Conservation (phyloP, 1,284 basidiomycete genomes). For the Cryptococcus hybrid region DNA sequence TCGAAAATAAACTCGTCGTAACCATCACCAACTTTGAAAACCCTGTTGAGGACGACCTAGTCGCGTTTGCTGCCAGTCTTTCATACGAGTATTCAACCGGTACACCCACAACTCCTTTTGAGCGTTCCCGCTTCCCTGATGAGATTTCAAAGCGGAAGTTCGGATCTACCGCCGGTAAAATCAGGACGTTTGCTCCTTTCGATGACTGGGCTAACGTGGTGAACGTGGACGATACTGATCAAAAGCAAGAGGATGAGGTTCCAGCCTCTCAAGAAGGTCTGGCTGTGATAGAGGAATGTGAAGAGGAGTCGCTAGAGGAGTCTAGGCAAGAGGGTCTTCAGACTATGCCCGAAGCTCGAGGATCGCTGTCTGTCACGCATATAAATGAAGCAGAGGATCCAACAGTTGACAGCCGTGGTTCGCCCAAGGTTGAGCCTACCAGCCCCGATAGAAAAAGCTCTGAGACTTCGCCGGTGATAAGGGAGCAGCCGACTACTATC, state of each 20-base stretch:
- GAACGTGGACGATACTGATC: neutral
- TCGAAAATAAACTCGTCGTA: no score
- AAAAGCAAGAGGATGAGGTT: neutral
- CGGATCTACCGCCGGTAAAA: neutral
- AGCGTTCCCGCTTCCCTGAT: neutral
- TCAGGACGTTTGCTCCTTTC: neutral
- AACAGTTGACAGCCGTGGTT: no score
- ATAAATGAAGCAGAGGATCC: no score
- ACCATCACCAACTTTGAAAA: no score
- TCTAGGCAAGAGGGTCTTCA: neutral
- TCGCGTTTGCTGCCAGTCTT: no score
- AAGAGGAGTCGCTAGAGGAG: neutral
- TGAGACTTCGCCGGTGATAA: no score
- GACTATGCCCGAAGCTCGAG: neutral
- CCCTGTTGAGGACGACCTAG: no score
- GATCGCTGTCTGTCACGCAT: no score
- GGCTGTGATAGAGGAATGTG: neutral
- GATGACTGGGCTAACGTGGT: neutral
- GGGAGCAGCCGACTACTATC: neutral
- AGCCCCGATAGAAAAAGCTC: no score
- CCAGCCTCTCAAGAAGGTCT: neutral
- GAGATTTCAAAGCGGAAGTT: neutral
- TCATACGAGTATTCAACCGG: no score
- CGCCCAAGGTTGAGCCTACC: no score
- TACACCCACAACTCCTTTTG: no score